These are phyloP conservation scores for Chimonanthus salicifolius DNA, from an alignment of 164 flowering plant genomes.

Conservation along the genomic window DNA sequence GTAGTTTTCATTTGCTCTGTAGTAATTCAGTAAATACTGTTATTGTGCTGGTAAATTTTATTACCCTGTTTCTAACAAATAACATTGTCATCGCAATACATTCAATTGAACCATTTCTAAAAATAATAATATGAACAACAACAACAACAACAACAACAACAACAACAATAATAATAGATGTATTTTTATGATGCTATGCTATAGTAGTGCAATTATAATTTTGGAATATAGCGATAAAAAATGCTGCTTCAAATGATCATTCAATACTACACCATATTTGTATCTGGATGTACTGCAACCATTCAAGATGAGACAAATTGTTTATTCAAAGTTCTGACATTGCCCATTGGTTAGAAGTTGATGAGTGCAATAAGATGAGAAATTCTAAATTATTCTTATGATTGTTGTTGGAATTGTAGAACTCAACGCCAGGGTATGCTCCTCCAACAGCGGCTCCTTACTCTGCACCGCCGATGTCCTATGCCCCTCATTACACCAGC, in stretches of 20 bases:
- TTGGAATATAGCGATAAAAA: not conserved
- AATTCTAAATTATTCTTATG: not conserved
- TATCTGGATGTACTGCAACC: not conserved
- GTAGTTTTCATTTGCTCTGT: not conserved
- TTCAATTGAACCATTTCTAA: no score
- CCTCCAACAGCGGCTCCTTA: conserved; percentile 48
- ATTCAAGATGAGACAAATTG: not conserved
- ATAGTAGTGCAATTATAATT: not conserved
- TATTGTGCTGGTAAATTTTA: no score
- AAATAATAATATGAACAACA: no score
- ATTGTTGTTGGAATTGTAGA: not conserved
- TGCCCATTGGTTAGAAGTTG: not conserved
- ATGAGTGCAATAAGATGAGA: not conserved
- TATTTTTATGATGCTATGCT: not conserved
- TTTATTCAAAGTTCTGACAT: not conserved
- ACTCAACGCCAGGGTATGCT: conserved; percentile 21
- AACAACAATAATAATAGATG: no score
- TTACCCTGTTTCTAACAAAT: no score
- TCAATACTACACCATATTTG: not conserved
- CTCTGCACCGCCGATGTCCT: conserved; percentile 22
- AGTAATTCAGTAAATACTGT: not conserved
- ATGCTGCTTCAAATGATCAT: not conserved
- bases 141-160: no score
- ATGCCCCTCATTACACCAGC: conserved; percentile 27
- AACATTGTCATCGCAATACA: no score